Conservation (phyloP, 192 early-diverging fungal species). For the Coemansia erecta region DNA sequence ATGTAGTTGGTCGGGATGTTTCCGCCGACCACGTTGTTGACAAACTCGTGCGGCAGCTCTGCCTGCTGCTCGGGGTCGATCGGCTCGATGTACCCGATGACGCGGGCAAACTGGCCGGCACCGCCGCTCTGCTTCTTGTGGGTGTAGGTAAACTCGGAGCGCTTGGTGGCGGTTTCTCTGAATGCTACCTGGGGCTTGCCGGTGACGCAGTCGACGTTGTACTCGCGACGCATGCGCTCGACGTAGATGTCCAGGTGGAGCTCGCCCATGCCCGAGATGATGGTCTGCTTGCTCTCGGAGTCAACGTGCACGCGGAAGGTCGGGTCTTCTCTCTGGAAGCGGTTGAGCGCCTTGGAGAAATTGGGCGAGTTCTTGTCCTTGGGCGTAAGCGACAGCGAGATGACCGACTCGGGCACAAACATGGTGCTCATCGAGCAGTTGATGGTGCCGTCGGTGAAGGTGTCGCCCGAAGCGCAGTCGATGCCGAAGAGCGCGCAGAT, state of each 20-base stretch:
- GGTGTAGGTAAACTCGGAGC: constrained; percentile 87
- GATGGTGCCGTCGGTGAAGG: constrained; percentile 86
- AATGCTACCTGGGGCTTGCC: constrained; percentile 98
- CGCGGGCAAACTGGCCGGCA: constrained; percentile 91
- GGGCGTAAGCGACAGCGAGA: constrained; percentile 88
- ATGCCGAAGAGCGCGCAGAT: constrained; percentile 98
- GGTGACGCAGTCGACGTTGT: constrained; percentile 89
- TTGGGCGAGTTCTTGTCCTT: constrained; percentile 83
- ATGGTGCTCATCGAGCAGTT: constrained; percentile 94
- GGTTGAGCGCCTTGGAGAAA: constrained; percentile 68
- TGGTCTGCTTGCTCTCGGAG: constrained; percentile 80
- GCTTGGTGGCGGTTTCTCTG: constrained; percentile 83
- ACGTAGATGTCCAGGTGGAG: constrained; percentile 91
- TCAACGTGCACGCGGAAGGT: constrained; percentile 83
- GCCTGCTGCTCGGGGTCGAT: constrained; percentile 58
- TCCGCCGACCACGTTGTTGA: constrained; percentile 85
- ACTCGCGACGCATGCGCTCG: constrained; percentile 98
- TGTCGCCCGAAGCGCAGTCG: constrained; percentile 95
- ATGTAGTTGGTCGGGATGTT: constrained; percentile 92
- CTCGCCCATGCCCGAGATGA: constrained; percentile 88
- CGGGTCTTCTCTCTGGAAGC: constrained; percentile 83
- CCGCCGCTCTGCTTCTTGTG: constrained; percentile 99
- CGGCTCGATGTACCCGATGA: constrained; percentile 89
- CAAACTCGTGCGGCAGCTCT: constrained; percentile 73
- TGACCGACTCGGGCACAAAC: constrained; percentile 96